A percentile compares a stretch with the other conserved stretches of the same genome.
These are phyloP conservation scores for Thraustochytrium sp. DNA, from an alignment of 352 stramenopile genomes.

Conservation along the genomic window DNA sequence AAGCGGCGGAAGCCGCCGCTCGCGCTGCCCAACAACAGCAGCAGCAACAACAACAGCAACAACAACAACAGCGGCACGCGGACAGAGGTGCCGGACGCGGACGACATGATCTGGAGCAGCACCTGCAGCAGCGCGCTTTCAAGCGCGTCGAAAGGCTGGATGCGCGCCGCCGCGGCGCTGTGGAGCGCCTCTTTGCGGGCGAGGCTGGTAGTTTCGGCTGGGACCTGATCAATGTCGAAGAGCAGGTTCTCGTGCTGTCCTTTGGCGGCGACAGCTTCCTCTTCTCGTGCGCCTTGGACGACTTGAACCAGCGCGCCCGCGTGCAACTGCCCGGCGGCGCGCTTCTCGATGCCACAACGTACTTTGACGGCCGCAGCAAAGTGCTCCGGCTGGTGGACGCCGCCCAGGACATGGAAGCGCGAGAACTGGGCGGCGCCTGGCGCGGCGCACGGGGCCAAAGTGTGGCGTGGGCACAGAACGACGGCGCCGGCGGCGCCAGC, in stretches of 20 bases:
- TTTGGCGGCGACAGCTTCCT: background rate
- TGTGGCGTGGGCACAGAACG: no score
- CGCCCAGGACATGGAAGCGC: no score
- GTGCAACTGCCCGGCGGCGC: background rate
- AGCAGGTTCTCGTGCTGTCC: background rate
- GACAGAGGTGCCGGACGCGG: background rate
- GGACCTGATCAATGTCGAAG: background rate
- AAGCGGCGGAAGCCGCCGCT: background rate
- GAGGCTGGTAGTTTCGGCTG: background rate
- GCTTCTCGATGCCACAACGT: background rate
- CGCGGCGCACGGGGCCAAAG: no score
- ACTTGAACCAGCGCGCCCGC: background rate
- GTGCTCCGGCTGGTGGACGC: background rate
- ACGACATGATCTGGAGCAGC: background rate
- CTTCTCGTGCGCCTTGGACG: background rate
- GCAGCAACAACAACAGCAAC: no score
- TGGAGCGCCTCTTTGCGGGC: constrained; percentile 6
- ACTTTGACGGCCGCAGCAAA: constrained; percentile 19
- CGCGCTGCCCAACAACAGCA: no score
- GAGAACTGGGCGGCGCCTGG: no score
- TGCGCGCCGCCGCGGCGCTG: background rate
- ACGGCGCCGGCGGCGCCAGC: no score
- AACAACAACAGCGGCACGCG: no score
- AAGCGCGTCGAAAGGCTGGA: background rate
- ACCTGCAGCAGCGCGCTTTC: background rate